These are phyloP conservation scores for Verticillium albo-atrum DNA, from an alignment of 2,329 filamentous ascomycete species.

Conservation along the genomic window DNA sequence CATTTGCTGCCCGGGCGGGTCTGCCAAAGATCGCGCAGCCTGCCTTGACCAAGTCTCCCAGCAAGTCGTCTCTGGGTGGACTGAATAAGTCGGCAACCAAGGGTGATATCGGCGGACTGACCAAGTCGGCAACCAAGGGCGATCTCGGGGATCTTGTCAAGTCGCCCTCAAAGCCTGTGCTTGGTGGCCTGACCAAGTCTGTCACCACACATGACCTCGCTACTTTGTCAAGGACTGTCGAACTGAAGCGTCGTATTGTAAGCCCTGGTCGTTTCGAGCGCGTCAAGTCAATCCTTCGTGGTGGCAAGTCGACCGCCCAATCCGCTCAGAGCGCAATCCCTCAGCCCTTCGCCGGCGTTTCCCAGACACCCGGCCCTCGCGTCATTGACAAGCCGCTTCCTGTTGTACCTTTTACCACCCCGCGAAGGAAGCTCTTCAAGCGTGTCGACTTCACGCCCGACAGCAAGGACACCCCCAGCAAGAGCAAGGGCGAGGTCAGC, in stretches of 20 bases:
- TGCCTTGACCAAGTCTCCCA: conserved; percentile 25
- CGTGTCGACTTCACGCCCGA: conserved; percentile 76
- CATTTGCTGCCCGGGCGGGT: conserved; percentile 60
- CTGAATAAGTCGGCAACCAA: conserved; percentile 50
- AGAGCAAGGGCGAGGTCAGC: conserved; percentile 26
- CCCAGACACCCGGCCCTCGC: conserved; percentile 42
- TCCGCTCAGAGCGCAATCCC: conserved; percentile 45
- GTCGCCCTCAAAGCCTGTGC: conserved; percentile 43
- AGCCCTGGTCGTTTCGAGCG: conserved; percentile 49
- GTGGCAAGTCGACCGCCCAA: conserved; percentile 29
- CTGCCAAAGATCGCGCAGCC: conserved; percentile 51
- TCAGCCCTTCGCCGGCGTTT: conserved; percentile 29
- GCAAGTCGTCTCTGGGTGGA: conserved; percentile 9
- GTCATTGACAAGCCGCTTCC: conserved; percentile 49
- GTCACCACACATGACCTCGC: conserved; percentile 43
- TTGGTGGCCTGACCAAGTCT: conserved; percentile 41
- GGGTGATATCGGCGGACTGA: conserved; percentile 28
- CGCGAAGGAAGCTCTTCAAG: conserved; percentile 63
- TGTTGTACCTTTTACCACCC: conserved; percentile 55
- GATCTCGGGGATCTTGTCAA: conserved; percentile 30
- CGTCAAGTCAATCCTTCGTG: conserved; percentile 54
- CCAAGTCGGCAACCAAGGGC: conserved; percentile 51
- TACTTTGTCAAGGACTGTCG: conserved; percentile 24
- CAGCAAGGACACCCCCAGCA: conserved; percentile 44
- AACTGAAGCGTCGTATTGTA: conserved; percentile 31